Evolutionary conservation across 2,329 filamentous ascomycete genomes (phyloP).

Genomic region (Apiospora rasikravindrae): DNA sequence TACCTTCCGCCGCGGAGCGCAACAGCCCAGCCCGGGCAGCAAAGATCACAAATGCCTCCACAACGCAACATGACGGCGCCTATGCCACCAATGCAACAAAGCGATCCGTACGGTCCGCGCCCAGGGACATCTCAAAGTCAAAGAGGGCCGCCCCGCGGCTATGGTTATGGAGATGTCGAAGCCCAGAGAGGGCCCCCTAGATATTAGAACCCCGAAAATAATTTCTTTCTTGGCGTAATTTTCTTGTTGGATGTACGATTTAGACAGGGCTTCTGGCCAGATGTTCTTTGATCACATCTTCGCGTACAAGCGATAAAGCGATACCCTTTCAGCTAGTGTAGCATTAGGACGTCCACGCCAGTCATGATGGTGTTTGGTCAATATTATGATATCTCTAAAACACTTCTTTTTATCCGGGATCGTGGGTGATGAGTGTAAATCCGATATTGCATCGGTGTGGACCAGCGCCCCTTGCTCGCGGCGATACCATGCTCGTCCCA

Average conservation of each 20-base stretch:
- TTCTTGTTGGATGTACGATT: constrained; percentile 16
- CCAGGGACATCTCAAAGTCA: constrained; percentile 35
- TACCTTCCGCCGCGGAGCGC: constrained; percentile 44
- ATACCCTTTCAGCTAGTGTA: constrained; percentile 13
- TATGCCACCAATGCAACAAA: constrained; percentile 38
- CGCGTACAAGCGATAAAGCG: background rate
- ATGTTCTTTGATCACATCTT: background rate
- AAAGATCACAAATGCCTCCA: constrained; percentile 43
- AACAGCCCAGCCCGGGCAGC: constrained; percentile 40
- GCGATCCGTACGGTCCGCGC: constrained; percentile 37
- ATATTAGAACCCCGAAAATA: constrained; percentile 19
- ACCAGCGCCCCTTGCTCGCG: too few relatives aligned
- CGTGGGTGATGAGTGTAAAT: background rate
- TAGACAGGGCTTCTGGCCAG: background rate
- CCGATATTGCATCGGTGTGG: too few relatives aligned
- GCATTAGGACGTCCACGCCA: constrained; percentile 13
- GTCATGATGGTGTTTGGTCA: constrained; percentile 14
- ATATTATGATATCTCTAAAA: background rate
- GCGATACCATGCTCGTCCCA: background rate
- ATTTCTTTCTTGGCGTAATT: background rate
- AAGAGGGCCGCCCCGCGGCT: constrained; percentile 34
- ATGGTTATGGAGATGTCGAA: constrained; percentile 42
- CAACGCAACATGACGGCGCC: constrained; percentile 54
- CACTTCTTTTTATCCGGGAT: background rate
- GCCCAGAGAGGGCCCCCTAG: constrained; percentile 34